Evolutionary conservation across 2,329 filamentous ascomycete species (phyloP), one percentile per base, ranked within the genome.

Genomic region (Ophiostoma novo-ulmi): DNA sequence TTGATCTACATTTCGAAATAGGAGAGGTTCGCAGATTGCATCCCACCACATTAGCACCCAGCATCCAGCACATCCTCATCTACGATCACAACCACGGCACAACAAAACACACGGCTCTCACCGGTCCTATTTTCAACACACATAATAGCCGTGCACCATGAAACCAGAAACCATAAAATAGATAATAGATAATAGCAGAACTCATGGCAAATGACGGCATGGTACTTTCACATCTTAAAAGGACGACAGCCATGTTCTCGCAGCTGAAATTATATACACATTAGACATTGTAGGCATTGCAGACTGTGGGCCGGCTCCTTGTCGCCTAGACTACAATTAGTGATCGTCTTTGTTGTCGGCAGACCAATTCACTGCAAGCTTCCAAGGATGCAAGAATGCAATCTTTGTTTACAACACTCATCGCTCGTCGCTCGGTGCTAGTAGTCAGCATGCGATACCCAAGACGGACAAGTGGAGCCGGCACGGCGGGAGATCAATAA

Each of bases 401-500:
- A 67, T 48, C 65, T 67, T 67, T 67, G 65, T 67, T 67, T 67
- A 44, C 39, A 38, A 26, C 39, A 26, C 36, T 26, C 22, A 10
- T 67, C 22, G 20, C 17, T 38, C 35, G 63, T 39, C 63, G 63
- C 63, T 35, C 63, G 20, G 5, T 26, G 14, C 3, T 38, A 41
- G 20, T 38, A 38, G 39, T 67, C 35, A 44, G 41, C 63, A 65
- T 36, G n/a, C 63, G 36, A 65, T 41, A 36, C 36, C 63, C 63
- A 65, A 65, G 63, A 65, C 63, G 63, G 63, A 36, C 63, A 65
- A n/a, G 63, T 65, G 63, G 63, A 39, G 20, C 63, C 63, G 63
- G 63, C 63, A 41, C 20, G 36, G 13, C 63, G 63, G 63, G 63
- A 65, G 63, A 65, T 65, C 63, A 38, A 65, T 39, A 38, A 10